Evolutionary conservation across 345 rosid species (phyloP).

Genomic region (Camelina hispida): DNA sequence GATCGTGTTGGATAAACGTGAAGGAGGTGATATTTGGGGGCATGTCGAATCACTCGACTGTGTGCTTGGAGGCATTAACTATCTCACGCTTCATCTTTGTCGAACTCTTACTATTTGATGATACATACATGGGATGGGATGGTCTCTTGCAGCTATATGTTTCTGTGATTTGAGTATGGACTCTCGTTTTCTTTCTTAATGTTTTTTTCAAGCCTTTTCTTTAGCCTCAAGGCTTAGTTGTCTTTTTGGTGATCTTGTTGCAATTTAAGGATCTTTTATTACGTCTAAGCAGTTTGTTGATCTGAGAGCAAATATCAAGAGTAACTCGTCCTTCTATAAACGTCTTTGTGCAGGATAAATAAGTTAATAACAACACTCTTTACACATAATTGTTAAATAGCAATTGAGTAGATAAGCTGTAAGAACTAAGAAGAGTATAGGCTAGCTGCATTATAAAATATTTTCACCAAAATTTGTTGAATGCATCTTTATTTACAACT

Average conservation of each 20-base stretch:
- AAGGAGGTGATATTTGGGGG: constrained; percentile 12
- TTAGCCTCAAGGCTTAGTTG: neutral
- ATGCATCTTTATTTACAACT: neutral
- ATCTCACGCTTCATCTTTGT: neutral
- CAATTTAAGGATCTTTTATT: neutral
- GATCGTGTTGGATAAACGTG: neutral
- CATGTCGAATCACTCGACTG: neutral
- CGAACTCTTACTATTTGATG: constrained; percentile 6
- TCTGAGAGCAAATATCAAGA: neutral
- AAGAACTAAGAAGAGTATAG: neutral
- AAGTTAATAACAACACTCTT: neutral
- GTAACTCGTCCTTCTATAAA: neutral
- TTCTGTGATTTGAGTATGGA: neutral
- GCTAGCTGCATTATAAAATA: neutral
- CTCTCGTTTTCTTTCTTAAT: neutral
- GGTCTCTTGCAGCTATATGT: constrained; percentile 2
- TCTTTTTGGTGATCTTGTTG: constrained; percentile 2
- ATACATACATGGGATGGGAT: neutral
- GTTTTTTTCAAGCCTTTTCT: neutral
- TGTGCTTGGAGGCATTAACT: neutral
- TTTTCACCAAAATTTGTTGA: neutral
- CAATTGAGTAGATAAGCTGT: neutral
- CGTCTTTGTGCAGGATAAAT: neutral
- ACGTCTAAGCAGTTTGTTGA: neutral
- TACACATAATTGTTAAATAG: neutral